phyloP scores from a whole-genome alignment of 331 rosid genomes.

The Erythrophleum ivorense region DNA sequence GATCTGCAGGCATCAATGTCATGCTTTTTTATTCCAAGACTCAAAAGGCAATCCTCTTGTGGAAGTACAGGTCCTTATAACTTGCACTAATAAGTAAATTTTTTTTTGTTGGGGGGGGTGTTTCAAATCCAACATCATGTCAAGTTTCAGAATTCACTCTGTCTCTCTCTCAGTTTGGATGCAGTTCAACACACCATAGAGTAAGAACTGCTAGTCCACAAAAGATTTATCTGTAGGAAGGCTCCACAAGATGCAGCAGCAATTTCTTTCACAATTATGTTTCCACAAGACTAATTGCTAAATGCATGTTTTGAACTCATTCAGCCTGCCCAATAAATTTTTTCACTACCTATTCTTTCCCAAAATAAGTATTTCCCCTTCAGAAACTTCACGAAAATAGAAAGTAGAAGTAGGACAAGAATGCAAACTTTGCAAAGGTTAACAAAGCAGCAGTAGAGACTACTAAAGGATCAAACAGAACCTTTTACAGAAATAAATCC shows the following conservation, averaged over 20 bases:
- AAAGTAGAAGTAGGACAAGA: neutral
- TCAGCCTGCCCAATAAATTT: neutral
- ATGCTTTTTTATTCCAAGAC: too few relatives aligned
- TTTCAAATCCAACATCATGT: too few relatives aligned
- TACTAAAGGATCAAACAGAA: conserved; percentile 16
- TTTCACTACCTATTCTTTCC: neutral
- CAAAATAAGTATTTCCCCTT: neutral
- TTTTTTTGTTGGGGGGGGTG: too few relatives aligned
- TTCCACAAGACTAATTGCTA: neutral
- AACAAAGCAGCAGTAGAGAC: neutral
- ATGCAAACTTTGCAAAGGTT: neutral
- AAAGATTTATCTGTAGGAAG: neutral
- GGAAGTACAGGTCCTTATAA: too few relatives aligned
- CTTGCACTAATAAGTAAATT: too few relatives aligned
- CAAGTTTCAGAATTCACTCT: neutral
- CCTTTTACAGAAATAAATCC: conserved; percentile 7
- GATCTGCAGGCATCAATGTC: too few relatives aligned
- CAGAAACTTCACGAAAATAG: neutral
- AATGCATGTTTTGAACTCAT: neutral
- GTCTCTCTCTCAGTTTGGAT: too few relatives aligned
- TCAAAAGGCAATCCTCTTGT: too few relatives aligned
- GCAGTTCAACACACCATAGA: too few relatives aligned
- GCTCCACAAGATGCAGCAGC: neutral
- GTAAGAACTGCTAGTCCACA: neutral
- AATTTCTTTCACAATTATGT: neutral